Base-by-base conservation (phyloP, 441 rosid genomes). In the Croton setiger region DNA sequence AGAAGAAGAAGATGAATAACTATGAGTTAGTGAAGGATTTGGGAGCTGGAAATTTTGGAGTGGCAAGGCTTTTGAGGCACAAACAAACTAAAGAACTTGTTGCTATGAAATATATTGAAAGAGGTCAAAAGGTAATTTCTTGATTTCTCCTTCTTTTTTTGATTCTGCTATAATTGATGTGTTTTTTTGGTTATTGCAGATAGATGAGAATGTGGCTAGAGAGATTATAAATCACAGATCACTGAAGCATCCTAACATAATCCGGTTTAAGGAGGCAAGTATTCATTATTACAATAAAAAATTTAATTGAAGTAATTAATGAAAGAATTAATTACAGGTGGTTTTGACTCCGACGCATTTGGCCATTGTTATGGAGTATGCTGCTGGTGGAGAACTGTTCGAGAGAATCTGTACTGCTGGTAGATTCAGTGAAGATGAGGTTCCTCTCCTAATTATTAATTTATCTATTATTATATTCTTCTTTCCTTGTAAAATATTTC, bases 391-490 rank as follows among this genome's bases (percentile, higher is more conserved):
- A 48, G 97, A 95, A 79, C 80, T 95, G 59, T 95, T 92, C 54
- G 96, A 95, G 0, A 84, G 94, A 53, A 90, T 90, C 68, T 83
- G 87, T 77, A 84, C 27, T 52, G 98, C 89, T 1, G 92, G 92
- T 67, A 87, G 99, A 83, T 95, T 92, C 76, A 95, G 99, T 71
- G 99, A 95, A 88, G 97, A 90, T 66, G 99, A 95, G 98, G 99
- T 94, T 59, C 5, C 11, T 15, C 21, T 62, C 60, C n/a, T n/a
- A n/a, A n/a, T n/a, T n/a, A n/a, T n/a, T n/a, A n/a, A n/a, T n/a
- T n/a, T n/a, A n/a, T n/a, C n/a, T n/a, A n/a, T n/a, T n/a, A n/a
- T n/a, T n/a, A n/a, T n/a, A n/a, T n/a, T n/a, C n/a, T n/a, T n/a
- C n/a, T n/a, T n/a, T n/a, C n/a, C n/a, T n/a, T n/a, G n/a, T n/a